A percentile compares a stretch with the other conserved stretches of the same genome.
These are phyloP conservation scores for Leishmania major DNA, from an alignment of 208 protist species.

Conservation along the genomic window DNA sequence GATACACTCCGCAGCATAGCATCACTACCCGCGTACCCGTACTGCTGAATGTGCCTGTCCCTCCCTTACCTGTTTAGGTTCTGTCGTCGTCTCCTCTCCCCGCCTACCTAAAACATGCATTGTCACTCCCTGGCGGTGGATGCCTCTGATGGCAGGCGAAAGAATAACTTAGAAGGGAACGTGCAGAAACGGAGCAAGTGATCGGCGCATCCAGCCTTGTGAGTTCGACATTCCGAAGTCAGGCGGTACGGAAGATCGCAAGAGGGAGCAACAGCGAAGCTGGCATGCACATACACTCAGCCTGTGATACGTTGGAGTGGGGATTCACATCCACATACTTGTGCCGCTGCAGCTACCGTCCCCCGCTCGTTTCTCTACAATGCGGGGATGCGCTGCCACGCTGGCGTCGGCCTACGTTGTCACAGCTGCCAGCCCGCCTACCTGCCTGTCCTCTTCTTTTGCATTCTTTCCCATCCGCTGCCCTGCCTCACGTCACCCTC, in stretches of 20 bases:
- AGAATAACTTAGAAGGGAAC: not conserved
- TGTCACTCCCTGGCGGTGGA: not conserved
- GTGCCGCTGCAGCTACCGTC: not conserved
- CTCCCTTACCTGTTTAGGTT: not conserved
- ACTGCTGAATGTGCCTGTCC: not conserved
- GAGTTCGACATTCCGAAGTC: not conserved
- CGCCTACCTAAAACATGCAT: not conserved
- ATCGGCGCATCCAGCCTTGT: not conserved
- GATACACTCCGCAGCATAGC: not conserved
- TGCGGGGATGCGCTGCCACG: not conserved
- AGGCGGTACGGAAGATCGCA: too few species aligned
- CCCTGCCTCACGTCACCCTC: too few species aligned
- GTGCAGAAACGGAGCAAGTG: not conserved
- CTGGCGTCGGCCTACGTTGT: not conserved
- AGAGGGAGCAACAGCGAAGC: not conserved
- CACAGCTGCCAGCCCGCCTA: not conserved
- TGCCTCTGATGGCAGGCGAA: not conserved
- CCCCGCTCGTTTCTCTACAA: not conserved
- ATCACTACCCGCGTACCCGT: not conserved
- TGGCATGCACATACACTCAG: not conserved
- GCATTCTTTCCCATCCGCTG: not conserved
- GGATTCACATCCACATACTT: not conserved
- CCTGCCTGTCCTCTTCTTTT: not conserved
- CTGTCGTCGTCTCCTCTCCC: not conserved
- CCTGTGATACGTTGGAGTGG: not conserved